Percentiles rank a stretch among this genome's conserved stretches.
These are phyloP conservation scores for Xylaria sp. DNA, from an alignment of 2,329 filamentous ascomycete genomes.

Conservation along the genomic window DNA sequence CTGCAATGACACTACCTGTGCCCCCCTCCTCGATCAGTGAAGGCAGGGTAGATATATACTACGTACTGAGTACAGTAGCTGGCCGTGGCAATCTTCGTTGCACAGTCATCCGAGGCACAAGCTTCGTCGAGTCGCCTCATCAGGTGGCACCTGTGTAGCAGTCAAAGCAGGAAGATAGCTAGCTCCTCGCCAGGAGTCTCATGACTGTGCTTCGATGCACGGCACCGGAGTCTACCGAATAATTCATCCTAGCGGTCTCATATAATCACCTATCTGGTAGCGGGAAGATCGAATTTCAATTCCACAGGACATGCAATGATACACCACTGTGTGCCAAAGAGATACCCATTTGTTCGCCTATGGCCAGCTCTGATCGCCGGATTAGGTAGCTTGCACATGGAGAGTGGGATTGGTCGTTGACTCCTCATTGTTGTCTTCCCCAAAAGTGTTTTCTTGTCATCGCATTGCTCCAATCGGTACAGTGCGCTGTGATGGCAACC, in stretches of 20 bases:
- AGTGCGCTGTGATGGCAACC: neutral
- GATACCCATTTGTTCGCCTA: conserved; percentile 12
- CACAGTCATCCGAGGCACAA: conserved; percentile 12
- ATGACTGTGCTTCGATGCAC: conserved; percentile 43
- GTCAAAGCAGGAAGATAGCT: conserved; percentile 1
- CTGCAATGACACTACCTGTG: neutral
- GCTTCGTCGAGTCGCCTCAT: conserved; percentile 5
- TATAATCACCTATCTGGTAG: conserved; percentile 17
- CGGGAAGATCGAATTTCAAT: conserved; percentile 14
- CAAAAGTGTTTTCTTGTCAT: neutral
- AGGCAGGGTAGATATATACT: neutral
- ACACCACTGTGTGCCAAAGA: conserved; percentile 13
- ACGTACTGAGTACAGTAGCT: neutral
- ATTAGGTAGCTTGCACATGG: neutral
- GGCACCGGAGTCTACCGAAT: conserved; percentile 42
- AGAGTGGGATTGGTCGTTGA: neutral
- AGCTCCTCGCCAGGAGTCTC: conserved; percentile 26
- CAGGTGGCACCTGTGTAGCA: conserved; percentile 4
- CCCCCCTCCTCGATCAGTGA: neutral
- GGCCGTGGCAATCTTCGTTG: neutral
- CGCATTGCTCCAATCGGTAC: conserved; percentile 6
- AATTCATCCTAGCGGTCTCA: conserved; percentile 18
- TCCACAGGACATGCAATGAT: conserved; percentile 27
- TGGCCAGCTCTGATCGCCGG: neutral
- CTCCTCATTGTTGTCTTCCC: neutral